Evolutionary conservation across 495 filamentous ascomycete species (phyloP).

Genomic region (Neurospora terricola): DNA sequence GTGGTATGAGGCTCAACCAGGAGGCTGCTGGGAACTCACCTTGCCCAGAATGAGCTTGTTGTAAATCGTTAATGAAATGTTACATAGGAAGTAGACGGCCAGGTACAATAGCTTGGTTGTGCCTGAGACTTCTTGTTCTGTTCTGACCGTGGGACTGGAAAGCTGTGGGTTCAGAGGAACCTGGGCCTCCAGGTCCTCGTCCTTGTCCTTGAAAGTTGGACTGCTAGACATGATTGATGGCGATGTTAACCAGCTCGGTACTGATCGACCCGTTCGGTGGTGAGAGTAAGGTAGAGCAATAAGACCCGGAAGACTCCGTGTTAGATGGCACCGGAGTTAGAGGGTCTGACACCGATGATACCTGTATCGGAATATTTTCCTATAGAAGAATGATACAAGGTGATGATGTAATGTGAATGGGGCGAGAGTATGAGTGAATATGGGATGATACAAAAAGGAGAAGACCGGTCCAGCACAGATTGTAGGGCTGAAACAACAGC

Average conservation of each 20-base stretch:
- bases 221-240: background rate
- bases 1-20: background rate
- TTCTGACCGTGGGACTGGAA: constrained; percentile 1
- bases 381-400: background rate
- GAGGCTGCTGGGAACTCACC: constrained; percentile 18
- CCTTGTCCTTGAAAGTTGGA: constrained; percentile 4
- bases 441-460: background rate
- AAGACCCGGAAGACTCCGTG: background rate
- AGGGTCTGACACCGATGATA: background rate
- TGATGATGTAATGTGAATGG: background rate
- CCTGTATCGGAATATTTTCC: background rate
- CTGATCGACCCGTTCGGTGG: background rate
- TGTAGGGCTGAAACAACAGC: background rate
- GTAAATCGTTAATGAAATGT: constrained; percentile 42
- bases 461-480: background rate
- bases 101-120: constrained; percentile 34
- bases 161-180: constrained; percentile 1
- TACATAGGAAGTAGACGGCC: constrained; percentile 40
- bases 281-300: background rate
- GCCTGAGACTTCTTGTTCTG: constrained; percentile 22
- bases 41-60: constrained; percentile 46
- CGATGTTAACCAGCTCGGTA: background rate
- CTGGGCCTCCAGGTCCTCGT: constrained; percentile 16
- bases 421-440: background rate
- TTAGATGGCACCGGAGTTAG: background rate